Percentiles rank a stretch among this genome's conserved stretches.
Evolutionary conservation across 495 filamentous ascomycete species (phyloP).

Genomic region (Xylaria acuta): DNA sequence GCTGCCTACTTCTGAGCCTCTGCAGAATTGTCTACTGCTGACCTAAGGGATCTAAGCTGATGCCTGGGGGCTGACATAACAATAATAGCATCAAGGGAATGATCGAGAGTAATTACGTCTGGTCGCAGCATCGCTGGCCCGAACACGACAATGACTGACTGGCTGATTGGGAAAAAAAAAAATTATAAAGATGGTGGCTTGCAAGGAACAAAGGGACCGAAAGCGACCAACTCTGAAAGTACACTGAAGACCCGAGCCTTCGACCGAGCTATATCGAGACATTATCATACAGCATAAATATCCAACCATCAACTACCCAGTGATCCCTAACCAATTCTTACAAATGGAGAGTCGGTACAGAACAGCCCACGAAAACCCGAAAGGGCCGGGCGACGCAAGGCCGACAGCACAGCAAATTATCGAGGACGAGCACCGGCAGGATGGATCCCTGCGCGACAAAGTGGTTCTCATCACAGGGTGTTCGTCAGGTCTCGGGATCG

Average conservation of each 20-base stretch:
- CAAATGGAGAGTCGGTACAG: conserved; percentile 20
- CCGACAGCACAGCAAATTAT: conserved; percentile 56
- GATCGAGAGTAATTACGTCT: neutral
- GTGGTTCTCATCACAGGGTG: conserved; percentile 59
- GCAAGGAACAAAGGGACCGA: neutral
- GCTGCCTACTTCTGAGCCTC: neutral
- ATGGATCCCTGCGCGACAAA: conserved; percentile 50
- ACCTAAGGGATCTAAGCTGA: neutral
- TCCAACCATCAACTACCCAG: neutral
- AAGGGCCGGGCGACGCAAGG: conserved; percentile 54
- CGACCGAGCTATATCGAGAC: neutral
- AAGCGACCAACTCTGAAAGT: neutral
- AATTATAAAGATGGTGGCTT: conserved; percentile 11
- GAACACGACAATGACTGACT: neutral
- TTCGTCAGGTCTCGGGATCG: conserved; percentile 58
- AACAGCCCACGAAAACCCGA: conserved; percentile 25
- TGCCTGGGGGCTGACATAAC: neutral
- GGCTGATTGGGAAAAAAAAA: neutral
- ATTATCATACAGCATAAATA: conserved; percentile 1
- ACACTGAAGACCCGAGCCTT: neutral
- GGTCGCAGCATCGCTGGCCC: neutral
- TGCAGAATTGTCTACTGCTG: neutral
- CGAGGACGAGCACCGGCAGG: conserved; percentile 49
- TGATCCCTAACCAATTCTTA: neutral
- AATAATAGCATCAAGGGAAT: neutral